A percentile compares a stretch with the other conserved stretches of the same genome.
Evolutionary conservation across 1,284 basidiomycete species (phyloP).

Genomic region (Neolentinus lepideus): DNA sequence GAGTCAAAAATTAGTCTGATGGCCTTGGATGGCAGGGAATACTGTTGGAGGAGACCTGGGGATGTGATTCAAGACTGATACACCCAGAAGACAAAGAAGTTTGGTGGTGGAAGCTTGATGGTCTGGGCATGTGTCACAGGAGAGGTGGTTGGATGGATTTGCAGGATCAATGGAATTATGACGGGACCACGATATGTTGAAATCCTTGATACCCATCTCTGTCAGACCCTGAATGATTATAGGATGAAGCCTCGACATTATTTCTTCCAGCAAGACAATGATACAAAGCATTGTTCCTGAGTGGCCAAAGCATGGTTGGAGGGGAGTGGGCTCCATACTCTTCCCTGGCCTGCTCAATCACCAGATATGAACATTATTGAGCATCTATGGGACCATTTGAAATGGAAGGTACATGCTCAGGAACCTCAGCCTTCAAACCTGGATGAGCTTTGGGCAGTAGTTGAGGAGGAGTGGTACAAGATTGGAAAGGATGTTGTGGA

Average conservation of each 20-base stretch:
- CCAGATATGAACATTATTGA: slow-evolving; percentile 31
- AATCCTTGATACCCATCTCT: slow-evolving; percentile 24
- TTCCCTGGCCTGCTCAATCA: slow-evolving; percentile 26
- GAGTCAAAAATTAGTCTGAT: slow-evolving; percentile 24
- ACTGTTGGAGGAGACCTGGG: slow-evolving; percentile 5
- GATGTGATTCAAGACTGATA: slow-evolving; percentile 15
- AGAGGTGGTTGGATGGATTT: slow-evolving; percentile 17
- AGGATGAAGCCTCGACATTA: slow-evolving; percentile 8
- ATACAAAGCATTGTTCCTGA: slow-evolving; percentile 25
- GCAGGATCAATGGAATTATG: slow-evolving; percentile 20
- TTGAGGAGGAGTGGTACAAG: slow-evolving; percentile 16
- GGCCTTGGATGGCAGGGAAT: slow-evolving; percentile 26
- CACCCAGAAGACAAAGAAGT: slow-evolving; percentile 15
- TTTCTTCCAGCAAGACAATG: slow-evolving; percentile 27
- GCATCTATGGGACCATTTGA: slow-evolving; percentile 24
- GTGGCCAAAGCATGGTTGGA: slow-evolving; percentile 23
- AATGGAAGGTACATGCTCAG: not conserved
- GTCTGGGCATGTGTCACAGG: slow-evolving; percentile 26
- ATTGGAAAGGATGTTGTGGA: slow-evolving; percentile 10
- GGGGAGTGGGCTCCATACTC: slow-evolving; percentile 18
- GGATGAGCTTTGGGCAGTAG: slow-evolving; percentile 20
- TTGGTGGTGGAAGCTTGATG: slow-evolving; percentile 25
- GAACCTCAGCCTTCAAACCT: slow-evolving; percentile 14
- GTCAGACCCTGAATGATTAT: slow-evolving; percentile 18
- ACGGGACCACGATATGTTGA: slow-evolving; percentile 20